Evolutionary conservation across 73 alveolate genomes (phyloP), one percentile per base, ranked within the genome.

Genomic region (Paramecium caudatum): DNA sequence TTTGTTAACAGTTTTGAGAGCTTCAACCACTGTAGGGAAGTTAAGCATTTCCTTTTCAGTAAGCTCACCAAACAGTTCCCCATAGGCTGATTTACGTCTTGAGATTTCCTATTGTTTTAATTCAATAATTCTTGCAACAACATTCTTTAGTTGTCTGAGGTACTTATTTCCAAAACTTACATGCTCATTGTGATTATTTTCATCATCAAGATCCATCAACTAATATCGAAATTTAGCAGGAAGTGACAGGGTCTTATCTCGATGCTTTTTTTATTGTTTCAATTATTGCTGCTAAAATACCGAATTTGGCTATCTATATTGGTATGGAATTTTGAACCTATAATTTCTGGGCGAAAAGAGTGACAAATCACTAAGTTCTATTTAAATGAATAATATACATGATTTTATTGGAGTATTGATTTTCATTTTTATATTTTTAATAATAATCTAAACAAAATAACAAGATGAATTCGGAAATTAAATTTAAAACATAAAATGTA

Each of bases 351-450:
- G 80, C 30, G 80, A 55, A 43, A 55, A 55, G 45, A 55, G 23
- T 25, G 80, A 55, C 46, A 55, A 27, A 55, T 55, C 80, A 27
- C 80, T 55, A 55, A 55, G 80, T 55, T 55, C 80, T 55, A 55
- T 55, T 27, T 55, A 55, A 55, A 55, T 12, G 41, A 21, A 55
- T 55, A 55, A 55, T 55, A 27, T 55, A 55, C 80, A 55, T 55
- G 30, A 55, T 55, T 55, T n/a, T n/a, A n/a, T n/a, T n/a, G n/a
- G n/a, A n/a, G n/a, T n/a, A n/a, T n/a, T n/a, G n/a, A n/a, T n/a
- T n/a, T n/a, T n/a, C n/a, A n/a, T n/a, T n/a, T n/a, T n/a, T n/a
- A n/a, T n/a, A n/a, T n/a, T n/a, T n/a, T n/a, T n/a, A n/a, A n/a
- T n/a, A n/a, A n/a, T n/a, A n/a, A n/a, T n/a, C n/a, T n/a, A n/a